phyloP scores from a whole-genome alignment of 2,329 filamentous ascomycete genomes.

The Aureobasidium sp. region DNA sequence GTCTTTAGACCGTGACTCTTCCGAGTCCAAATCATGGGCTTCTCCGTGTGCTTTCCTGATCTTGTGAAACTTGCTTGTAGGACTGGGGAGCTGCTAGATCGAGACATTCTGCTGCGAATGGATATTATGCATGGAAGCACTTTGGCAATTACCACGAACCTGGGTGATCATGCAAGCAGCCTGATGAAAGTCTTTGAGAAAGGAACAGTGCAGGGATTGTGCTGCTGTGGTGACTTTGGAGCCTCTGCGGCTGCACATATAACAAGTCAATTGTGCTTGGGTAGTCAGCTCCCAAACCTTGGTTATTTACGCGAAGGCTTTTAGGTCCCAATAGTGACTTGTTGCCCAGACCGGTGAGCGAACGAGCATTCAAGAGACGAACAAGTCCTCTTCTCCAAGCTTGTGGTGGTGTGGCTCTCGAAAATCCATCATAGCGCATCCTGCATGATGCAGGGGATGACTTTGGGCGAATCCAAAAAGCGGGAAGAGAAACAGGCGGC shows the following conservation, averaged over 20 bases:
- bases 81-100: neutral
- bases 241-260: neutral
- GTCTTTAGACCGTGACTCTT: neutral
- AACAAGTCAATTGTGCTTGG: neutral
- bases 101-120: neutral
- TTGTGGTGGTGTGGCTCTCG: neutral
- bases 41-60: neutral
- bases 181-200: neutral
- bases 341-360: neutral
- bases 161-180: neutral
- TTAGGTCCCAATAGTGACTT: neutral
- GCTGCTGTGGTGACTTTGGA: neutral
- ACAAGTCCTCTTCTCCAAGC: neutral
- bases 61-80: neutral
- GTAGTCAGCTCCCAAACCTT: neutral
- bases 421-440: neutral
- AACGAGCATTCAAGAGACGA: neutral
- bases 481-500: neutral
- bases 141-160: neutral
- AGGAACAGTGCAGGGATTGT: neutral
- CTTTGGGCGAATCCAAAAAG: neutral
- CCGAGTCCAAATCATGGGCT: neutral
- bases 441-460: conserved; percentile 14
- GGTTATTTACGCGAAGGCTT: conserved; percentile 10
- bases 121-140: neutral